Evolutionary conservation across 2,329 filamentous ascomycete genomes (phyloP).

Genomic region (Colletotrichum sp.): DNA sequence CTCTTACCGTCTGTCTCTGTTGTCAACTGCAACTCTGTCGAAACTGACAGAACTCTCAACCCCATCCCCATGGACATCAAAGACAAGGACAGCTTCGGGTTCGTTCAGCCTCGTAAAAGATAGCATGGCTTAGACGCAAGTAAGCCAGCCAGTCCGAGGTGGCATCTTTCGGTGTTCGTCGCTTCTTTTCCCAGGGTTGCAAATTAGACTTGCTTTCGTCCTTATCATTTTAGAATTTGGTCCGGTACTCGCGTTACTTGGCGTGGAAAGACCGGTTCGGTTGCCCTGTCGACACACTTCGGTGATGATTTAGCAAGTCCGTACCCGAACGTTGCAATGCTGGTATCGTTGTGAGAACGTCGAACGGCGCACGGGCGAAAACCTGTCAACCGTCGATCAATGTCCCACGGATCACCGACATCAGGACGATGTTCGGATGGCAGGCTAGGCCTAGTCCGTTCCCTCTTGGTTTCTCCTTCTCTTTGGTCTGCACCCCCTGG

Average conservation of each 20-base stretch:
- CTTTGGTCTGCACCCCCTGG: background rate
- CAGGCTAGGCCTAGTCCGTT: constrained; percentile 1
- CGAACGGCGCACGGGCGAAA: constrained; percentile 7
- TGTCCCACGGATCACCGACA: constrained; percentile 12
- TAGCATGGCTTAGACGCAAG: background rate
- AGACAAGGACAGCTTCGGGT: background rate
- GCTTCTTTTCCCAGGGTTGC: background rate
- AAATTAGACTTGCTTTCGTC: background rate
- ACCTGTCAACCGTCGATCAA: constrained; percentile 14
- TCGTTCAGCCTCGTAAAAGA: background rate
- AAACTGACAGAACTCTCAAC: background rate
- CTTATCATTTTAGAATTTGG: background rate
- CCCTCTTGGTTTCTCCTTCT: background rate
- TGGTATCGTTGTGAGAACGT: background rate
- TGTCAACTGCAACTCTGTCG: background rate
- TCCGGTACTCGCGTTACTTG: constrained; percentile 12
- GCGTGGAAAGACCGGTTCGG: background rate
- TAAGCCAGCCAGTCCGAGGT: background rate
- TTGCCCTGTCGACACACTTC: constrained; percentile 1
- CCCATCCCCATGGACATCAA: background rate
- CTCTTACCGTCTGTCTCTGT: background rate
- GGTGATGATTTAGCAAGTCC: constrained; percentile 12
- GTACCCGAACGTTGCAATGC: constrained; percentile 1
- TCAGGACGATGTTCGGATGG: constrained; percentile 11
- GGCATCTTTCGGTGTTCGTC: background rate